These are phyloP conservation scores for Fusarium aywerte DNA, from an alignment of 2,329 filamentous ascomycete species.

Conservation along the genomic window DNA sequence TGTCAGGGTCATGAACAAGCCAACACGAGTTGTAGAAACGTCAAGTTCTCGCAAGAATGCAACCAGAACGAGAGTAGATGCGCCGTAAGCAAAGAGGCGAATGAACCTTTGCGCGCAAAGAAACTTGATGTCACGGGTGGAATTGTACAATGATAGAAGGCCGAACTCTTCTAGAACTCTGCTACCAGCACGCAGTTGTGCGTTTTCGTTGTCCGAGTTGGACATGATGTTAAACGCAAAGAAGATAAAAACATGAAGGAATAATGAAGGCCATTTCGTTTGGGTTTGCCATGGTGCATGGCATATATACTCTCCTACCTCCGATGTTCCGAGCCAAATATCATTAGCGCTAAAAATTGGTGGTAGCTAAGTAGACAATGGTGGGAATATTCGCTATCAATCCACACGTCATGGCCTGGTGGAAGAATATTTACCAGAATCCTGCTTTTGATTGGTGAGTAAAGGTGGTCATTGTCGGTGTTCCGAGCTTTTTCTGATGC, in stretches of 20 bases:
- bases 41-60: conserved; percentile 63
- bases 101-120: conserved; percentile 69
- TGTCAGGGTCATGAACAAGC: conserved; percentile 74
- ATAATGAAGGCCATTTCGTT: neutral
- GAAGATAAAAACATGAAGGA: rapidly evolving
- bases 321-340: conserved; percentile 19
- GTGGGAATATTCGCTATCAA: neutral
- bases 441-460: neutral
- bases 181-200: neutral
- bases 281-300: too few species aligned
- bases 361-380: neutral
- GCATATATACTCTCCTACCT: conserved; percentile 13
- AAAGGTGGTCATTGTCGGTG: neutral
- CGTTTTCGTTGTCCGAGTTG: neutral
- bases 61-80: conserved; percentile 67
- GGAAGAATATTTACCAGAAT: conserved; percentile 18
- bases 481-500: neutral
- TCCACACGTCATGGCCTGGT: neutral
- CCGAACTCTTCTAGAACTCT: conserved; percentile 42
- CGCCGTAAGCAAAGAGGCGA: conserved; percentile 71
- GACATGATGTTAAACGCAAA: neutral
- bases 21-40: conserved; percentile 63
- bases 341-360: neutral
- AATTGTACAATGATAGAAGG: conserved; percentile 43
- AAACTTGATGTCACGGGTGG: conserved; percentile 55